Percentiles rank a stretch among this genome's conserved stretches.
Evolutionary conservation across 768 basidiomycete genomes (phyloP).

Genomic region (Pleurotus sapidus): DNA sequence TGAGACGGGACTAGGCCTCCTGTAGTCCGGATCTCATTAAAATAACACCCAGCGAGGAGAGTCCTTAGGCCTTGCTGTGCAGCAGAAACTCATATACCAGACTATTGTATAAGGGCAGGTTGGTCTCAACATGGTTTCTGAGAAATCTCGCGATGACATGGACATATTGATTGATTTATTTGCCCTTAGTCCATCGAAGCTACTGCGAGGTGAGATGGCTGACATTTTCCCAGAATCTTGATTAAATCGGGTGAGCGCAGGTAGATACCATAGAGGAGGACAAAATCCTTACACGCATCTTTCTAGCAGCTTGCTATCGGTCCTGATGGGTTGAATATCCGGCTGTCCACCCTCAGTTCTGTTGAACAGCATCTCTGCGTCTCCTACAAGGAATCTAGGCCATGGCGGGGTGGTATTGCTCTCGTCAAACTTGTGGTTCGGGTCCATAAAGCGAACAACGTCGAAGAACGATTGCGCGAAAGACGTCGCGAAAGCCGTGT

Average conservation of each 20-base stretch:
- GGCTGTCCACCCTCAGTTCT: conserved; percentile 3
- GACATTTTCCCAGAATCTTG: background rate
- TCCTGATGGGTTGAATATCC: background rate
- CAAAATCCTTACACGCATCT: conserved; percentile 5
- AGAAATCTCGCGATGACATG: too few species aligned
- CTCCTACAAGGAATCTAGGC: conserved; percentile 4
- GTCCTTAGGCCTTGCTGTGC: too few species aligned
- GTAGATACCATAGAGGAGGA: too few species aligned
- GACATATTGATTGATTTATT: too few species aligned
- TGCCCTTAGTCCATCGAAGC: too few species aligned
- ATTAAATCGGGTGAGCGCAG: too few species aligned
- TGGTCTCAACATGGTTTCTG: too few species aligned
- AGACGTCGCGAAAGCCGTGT: conserved; percentile 17
- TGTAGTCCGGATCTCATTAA: too few species aligned
- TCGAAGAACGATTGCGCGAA: conserved; percentile 19
- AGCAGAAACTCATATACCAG: too few species aligned
- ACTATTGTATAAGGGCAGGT: too few species aligned
- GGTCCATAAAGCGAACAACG: conserved; percentile 16
- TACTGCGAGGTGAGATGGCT: background rate
- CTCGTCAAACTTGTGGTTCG: conserved; percentile 12
- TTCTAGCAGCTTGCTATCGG: background rate
- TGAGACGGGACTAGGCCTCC: too few species aligned
- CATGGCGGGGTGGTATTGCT: conserved; percentile 17
- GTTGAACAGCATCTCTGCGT: conserved; percentile 30
- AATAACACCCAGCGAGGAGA: too few species aligned